Conservation (phyloP, 2,329 filamentous ascomycete genomes). For the Paradendryphiella salina region DNA sequence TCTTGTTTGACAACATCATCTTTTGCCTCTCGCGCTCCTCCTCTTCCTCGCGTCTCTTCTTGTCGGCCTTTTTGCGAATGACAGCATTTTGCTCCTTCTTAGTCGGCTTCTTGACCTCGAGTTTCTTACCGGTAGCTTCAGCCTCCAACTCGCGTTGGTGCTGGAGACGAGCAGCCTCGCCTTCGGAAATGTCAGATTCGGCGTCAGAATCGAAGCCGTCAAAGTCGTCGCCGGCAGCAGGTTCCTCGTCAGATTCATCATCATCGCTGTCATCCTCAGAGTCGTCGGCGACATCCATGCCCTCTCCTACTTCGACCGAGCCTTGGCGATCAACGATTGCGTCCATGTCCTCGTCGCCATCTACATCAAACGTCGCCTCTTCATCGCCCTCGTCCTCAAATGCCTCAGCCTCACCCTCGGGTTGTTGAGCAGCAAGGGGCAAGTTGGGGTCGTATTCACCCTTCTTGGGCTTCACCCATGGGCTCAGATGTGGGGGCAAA, state of each 20-base stretch:
- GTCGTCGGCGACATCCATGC: slow-evolving; percentile 54
- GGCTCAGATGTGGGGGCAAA: slow-evolving; percentile 91
- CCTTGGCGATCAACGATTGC: slow-evolving; percentile 46
- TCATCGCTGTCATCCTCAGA: slow-evolving; percentile 53
- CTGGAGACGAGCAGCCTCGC: slow-evolving; percentile 64
- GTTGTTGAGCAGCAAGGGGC: slow-evolving; percentile 83
- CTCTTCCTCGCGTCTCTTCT: slow-evolving; percentile 65
- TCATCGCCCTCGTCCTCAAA: slow-evolving; percentile 60
- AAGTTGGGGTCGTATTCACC: slow-evolving; percentile 91
- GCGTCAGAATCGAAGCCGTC: slow-evolving; percentile 56
- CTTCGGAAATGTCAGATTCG: slow-evolving; percentile 56
- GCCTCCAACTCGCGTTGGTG: slow-evolving; percentile 92
- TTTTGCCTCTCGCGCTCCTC: slow-evolving; percentile 92
- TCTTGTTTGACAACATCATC: slow-evolving; percentile 98
- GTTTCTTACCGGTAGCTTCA: slow-evolving; percentile 73
- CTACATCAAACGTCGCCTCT: slow-evolving; percentile 46
- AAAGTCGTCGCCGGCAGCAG: slow-evolving; percentile 44
- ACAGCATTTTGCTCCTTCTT: slow-evolving; percentile 65
- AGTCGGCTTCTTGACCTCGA: slow-evolving; percentile 43
- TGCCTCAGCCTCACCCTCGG: slow-evolving; percentile 78
- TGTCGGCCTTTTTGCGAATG: slow-evolving; percentile 68
- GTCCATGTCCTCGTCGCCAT: slow-evolving; percentile 41
- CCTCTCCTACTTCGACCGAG: slow-evolving; percentile 54
- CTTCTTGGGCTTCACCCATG: slow-evolving; percentile 85
- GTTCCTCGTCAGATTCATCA: slow-evolving; percentile 45